These are phyloP conservation scores for Ophiosphaerella narmari DNA, from an alignment of 2,329 filamentous ascomycete species.

Conservation along the genomic window DNA sequence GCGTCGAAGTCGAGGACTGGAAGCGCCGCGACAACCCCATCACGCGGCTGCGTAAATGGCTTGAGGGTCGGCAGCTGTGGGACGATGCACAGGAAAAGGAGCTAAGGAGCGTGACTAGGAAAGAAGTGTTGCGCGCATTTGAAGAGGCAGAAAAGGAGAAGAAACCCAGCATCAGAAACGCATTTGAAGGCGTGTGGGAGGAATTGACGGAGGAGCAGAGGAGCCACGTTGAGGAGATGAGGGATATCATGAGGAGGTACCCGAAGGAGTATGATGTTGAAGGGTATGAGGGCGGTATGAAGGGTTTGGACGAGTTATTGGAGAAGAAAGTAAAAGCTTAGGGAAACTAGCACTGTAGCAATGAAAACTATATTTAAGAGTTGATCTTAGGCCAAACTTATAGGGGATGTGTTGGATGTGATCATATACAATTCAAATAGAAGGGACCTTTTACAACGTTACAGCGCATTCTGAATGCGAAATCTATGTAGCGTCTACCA, in stretches of 20 bases:
- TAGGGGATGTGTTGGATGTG: too few relatives aligned
- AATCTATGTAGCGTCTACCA: slow-evolving; percentile 45
- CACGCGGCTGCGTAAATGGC: slow-evolving; percentile 83
- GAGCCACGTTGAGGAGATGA: slow-evolving; percentile 77
- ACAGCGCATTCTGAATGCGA: neutral
- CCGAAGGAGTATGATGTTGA: slow-evolving; percentile 88
- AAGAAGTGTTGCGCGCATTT: slow-evolving; percentile 83
- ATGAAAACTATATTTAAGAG: too few relatives aligned
- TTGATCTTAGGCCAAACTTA: too few relatives aligned
- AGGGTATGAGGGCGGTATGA: slow-evolving; percentile 74
- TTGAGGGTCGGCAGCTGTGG: slow-evolving; percentile 84
- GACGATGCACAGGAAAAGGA: slow-evolving; percentile 81
- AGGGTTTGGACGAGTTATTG: slow-evolving; percentile 58
- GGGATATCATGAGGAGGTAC: slow-evolving; percentile 78
- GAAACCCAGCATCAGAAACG: slow-evolving; percentile 70
- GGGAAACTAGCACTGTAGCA: too few relatives aligned
- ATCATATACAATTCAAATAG: too few relatives aligned
- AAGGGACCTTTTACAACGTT: neutral
- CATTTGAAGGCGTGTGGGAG: slow-evolving; percentile 92
- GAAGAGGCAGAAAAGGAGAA: slow-evolving; percentile 80
- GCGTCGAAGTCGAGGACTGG: slow-evolving; percentile 94
- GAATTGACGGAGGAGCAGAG: slow-evolving; percentile 78
- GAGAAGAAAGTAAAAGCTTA: slow-evolving; percentile 15
- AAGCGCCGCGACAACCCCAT: slow-evolving; percentile 89
- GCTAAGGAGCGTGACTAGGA: slow-evolving; percentile 66